Conservation (phyloP, 2,329 filamentous ascomycete genomes). For the Microcyclospora pomicola region DNA sequence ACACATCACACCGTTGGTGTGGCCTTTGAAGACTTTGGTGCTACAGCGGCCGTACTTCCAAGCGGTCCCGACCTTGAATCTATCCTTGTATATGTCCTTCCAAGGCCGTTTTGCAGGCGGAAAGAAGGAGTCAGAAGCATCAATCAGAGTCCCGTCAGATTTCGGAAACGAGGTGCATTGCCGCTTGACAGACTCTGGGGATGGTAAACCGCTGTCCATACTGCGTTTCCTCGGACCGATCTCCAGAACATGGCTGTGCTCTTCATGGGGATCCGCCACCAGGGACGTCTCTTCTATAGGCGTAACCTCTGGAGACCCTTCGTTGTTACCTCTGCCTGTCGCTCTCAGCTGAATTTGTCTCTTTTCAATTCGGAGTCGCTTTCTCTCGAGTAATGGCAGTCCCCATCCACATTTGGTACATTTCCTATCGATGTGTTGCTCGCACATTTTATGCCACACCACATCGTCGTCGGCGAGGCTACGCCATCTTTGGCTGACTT, state of each 20-base stretch:
- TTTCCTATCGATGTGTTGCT: conserved; percentile 88
- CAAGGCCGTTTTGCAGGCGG: conserved; percentile 52
- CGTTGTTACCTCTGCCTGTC: conserved; percentile 42
- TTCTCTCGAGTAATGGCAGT: conserved; percentile 74
- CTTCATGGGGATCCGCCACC: background rate
- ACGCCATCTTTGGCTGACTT: conserved; percentile 82
- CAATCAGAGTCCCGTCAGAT: conserved; percentile 4
- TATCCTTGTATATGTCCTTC: conserved; percentile 95
- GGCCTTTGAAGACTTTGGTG: conserved; percentile 69
- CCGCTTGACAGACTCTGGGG: conserved; percentile 16
- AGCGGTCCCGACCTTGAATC: conserved; percentile 89
- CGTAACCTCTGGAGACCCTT: conserved; percentile 39
- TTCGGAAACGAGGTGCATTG: conserved; percentile 11
- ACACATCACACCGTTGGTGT: conserved; percentile 76
- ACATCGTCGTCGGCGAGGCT: conserved; percentile 90
- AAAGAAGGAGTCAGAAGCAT: conserved; percentile 31
- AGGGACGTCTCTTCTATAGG: conserved; percentile 27
- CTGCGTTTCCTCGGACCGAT: conserved; percentile 10
- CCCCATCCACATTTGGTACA: conserved; percentile 96
- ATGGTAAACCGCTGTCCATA: conserved; percentile 7
- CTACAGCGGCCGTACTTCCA: conserved; percentile 92
- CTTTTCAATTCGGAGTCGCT: conserved; percentile 74
- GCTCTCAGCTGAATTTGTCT: conserved; percentile 64
- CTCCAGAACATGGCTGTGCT: background rate
- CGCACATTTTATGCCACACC: conserved; percentile 97